Conservation (phyloP, 148 eudicot genomes). For the Euryodendron excelsum region DNA sequence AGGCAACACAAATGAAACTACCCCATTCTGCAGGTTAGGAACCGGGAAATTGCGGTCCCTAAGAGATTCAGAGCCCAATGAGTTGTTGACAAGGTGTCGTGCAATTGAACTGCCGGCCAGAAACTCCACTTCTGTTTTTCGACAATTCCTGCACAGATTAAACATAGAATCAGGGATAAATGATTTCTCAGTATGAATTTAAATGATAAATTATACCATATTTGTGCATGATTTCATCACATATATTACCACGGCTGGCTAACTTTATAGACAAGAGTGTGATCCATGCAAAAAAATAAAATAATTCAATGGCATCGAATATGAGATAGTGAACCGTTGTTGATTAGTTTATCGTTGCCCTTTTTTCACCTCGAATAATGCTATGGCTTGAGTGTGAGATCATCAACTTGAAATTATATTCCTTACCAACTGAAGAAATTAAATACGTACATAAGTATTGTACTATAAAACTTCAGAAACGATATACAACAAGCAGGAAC, state of each 20-base stretch:
- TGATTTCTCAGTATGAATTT: background rate
- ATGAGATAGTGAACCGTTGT: background rate
- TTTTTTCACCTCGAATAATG: background rate
- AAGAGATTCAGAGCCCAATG: background rate
- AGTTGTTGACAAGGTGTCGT: background rate
- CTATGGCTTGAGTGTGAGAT: no score
- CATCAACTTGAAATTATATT: no score
- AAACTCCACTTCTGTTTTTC: background rate
- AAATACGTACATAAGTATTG: background rate
- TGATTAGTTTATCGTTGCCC: background rate
- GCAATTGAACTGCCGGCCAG: background rate
- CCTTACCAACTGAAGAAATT: no score
- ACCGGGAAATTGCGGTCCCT: background rate
- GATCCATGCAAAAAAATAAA: no score
- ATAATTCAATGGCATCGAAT: no score
- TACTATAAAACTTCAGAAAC: background rate
- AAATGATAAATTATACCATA: background rate
- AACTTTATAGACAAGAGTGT: no score
- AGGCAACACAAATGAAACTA: background rate
- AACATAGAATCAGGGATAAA: background rate
- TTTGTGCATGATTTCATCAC: background rate
- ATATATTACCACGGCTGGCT: no score
- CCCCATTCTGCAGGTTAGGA: background rate
- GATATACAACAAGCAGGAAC: background rate
- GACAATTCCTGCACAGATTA: conserved; percentile 8